Conservation (phyloP, 495 filamentous ascomycete species). For the Stereocaulon alpinum region DNA sequence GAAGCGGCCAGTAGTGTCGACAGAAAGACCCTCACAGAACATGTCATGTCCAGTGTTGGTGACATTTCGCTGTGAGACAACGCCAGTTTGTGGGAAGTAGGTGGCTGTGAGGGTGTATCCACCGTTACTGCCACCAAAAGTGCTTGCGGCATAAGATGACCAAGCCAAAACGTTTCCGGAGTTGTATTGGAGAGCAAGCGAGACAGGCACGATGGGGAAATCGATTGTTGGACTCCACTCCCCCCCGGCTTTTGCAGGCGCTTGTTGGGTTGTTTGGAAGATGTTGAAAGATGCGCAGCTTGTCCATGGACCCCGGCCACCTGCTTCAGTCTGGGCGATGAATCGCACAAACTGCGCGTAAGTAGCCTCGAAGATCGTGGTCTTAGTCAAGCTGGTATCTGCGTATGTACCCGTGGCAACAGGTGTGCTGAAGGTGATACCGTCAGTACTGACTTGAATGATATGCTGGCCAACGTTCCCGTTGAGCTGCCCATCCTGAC, state of each 20-base stretch:
- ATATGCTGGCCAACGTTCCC: conserved; percentile 20
- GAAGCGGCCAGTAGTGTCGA: conserved; percentile 40
- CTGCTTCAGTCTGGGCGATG: conserved; percentile 27
- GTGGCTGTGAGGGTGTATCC: conserved; percentile 38
- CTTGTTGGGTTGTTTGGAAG: conserved; percentile 13
- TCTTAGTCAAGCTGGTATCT: conserved; percentile 31
- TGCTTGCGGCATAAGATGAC: conserved; percentile 33
- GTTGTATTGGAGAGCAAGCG: conserved; percentile 28
- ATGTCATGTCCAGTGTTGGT: conserved; percentile 46
- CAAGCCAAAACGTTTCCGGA: conserved; percentile 36
- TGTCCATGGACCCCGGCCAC: conserved; percentile 23
- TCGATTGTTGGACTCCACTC: conserved; percentile 42
- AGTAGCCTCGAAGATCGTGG: conserved; percentile 31
- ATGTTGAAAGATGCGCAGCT: conserved; percentile 30
- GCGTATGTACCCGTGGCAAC: conserved; percentile 39
- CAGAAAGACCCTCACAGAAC: conserved; percentile 52
- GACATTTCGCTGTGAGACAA: conserved; percentile 31
- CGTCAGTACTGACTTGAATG: conserved; percentile 26
- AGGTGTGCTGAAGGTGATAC: conserved; percentile 24
- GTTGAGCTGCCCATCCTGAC: conserved; percentile 12
- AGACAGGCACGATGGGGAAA: conserved; percentile 43
- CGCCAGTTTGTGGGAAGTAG: conserved; percentile 29
- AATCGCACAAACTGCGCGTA: conserved; percentile 35
- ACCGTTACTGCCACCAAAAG: conserved; percentile 28
- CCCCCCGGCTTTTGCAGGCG: conserved; percentile 14